phyloP scores from a whole-genome alignment of 2,329 filamentous ascomycete genomes.

The Neonectria hederae region DNA sequence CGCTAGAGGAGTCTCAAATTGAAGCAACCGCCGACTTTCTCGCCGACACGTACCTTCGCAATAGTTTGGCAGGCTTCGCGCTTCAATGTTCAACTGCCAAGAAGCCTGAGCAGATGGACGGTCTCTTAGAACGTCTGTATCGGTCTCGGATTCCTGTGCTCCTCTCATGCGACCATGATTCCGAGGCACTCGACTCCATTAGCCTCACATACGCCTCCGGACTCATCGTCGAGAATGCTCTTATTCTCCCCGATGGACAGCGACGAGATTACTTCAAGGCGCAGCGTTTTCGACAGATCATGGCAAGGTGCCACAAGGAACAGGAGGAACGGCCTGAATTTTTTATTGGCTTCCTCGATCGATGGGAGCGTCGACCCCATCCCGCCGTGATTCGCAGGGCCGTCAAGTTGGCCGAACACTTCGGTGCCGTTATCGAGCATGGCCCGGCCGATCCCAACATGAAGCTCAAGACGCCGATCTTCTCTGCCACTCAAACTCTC shows the following conservation, averaged over 20 bases:
- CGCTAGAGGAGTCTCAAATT: slow-evolving; percentile 18
- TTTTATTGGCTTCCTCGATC: slow-evolving; percentile 31
- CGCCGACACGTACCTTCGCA: slow-evolving; percentile 11
- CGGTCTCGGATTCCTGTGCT: slow-evolving; percentile 21
- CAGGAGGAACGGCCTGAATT: slow-evolving; percentile 29
- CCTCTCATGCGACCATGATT: slow-evolving; percentile 28
- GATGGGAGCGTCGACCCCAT: slow-evolving; percentile 21
- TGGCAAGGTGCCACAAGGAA: slow-evolving; percentile 24
- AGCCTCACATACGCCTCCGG: slow-evolving; percentile 24
- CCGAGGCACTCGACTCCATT: slow-evolving; percentile 23
- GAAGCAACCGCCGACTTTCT: slow-evolving; percentile 21
- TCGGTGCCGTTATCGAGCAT: slow-evolving; percentile 34
- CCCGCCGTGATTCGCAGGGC: slow-evolving; percentile 28
- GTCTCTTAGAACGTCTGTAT: slow-evolving; percentile 20
- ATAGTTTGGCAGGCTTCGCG: slow-evolving; percentile 21
- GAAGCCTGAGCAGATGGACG: slow-evolving; percentile 15
- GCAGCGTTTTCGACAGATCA: slow-evolving; percentile 22
- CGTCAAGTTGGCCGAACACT: slow-evolving; percentile 32
- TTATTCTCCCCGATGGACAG: slow-evolving; percentile 28
- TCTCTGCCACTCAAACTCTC: slow-evolving; percentile 21
- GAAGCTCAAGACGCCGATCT: slow-evolving; percentile 4
- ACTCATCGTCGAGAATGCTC: slow-evolving; percentile 30
- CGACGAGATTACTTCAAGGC: slow-evolving; percentile 31
- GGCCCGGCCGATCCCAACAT: slow-evolving; percentile 17
- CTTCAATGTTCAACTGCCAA: slow-evolving; percentile 7